A percentile compares a stretch with the other conserved stretches of the same genome.
phyloP scores from a whole-genome alignment of 2,329 filamentous ascomycete genomes.

The Colletotrichum sansevieriae region DNA sequence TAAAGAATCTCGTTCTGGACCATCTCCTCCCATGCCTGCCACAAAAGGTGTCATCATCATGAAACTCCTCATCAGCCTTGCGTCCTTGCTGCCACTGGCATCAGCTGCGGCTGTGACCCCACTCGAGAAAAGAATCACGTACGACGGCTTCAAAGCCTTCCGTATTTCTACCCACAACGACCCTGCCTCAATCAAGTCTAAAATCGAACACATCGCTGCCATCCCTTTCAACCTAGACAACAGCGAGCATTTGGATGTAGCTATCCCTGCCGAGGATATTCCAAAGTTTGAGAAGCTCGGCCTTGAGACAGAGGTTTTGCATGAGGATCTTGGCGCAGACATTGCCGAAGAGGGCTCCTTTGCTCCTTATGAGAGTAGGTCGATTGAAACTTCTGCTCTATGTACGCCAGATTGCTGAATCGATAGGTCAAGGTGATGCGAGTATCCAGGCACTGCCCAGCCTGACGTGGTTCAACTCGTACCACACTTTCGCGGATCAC shows the following conservation, averaged over 20 bases:
- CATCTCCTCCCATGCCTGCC: not conserved
- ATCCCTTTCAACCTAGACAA: slow-evolving; percentile 40
- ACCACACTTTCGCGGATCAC: slow-evolving; percentile 66
- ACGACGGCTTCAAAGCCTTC: slow-evolving; percentile 55
- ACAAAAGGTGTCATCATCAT: not conserved
- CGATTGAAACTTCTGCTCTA: not conserved
- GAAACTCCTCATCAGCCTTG: slow-evolving; percentile 37
- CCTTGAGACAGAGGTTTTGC: slow-evolving; percentile 43
- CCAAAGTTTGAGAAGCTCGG: slow-evolving; percentile 45
- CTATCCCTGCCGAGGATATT: slow-evolving; percentile 45
- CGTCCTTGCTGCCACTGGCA: slow-evolving; percentile 34
- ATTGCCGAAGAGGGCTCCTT: slow-evolving; percentile 44
- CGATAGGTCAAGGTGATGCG: slow-evolving; percentile 14
- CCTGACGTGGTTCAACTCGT: slow-evolving; percentile 64
- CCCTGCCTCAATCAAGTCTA: slow-evolving; percentile 50
- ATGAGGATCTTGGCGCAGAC: slow-evolving; percentile 44
- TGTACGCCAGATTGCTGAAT: not conserved
- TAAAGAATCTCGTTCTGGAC: not conserved
- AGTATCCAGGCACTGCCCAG: slow-evolving; percentile 43
- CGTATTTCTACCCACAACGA: slow-evolving; percentile 60
- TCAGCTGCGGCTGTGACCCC: slow-evolving; percentile 30
- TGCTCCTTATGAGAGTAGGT: slow-evolving; percentile 34
- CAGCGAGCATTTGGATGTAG: slow-evolving; percentile 44
- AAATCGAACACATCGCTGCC: slow-evolving; percentile 46
- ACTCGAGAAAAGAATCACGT: slow-evolving; percentile 44